These are phyloP conservation scores for Suillus luteus DNA, from an alignment of 768 basidiomycete genomes.

Conservation along the genomic window DNA sequence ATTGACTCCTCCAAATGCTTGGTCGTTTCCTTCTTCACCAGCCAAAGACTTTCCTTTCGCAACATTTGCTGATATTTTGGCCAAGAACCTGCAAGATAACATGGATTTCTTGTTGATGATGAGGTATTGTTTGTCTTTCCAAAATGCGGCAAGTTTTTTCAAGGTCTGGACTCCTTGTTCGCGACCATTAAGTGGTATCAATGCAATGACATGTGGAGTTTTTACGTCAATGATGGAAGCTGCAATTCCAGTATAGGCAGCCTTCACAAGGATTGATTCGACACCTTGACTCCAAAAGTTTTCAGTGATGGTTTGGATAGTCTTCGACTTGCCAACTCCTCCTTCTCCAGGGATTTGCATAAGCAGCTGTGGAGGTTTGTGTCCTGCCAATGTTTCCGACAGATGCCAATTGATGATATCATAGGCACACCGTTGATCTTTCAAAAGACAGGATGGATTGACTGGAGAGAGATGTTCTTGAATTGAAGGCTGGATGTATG, in stretches of 20 bases:
- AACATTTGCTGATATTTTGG: slow-evolving; percentile 26
- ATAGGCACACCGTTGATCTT: slow-evolving; percentile 28
- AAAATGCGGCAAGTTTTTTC: not conserved
- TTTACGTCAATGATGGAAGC: slow-evolving; percentile 40
- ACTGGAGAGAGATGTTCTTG: too few relatives aligned
- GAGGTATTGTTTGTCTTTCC: slow-evolving; percentile 17
- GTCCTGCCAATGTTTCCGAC: slow-evolving; percentile 20
- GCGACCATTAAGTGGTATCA: slow-evolving; percentile 18
- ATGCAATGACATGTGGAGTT: slow-evolving; percentile 39
- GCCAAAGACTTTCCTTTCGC: slow-evolving; percentile 16
- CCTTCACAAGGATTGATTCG: slow-evolving; percentile 30
- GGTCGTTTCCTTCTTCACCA: not conserved
- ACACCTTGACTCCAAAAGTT: slow-evolving; percentile 27
- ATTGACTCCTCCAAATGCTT: slow-evolving; percentile 37
- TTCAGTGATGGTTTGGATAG: slow-evolving; percentile 39
- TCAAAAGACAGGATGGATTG: not conserved
- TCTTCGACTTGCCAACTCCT: slow-evolving; percentile 45
- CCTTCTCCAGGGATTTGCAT: slow-evolving; percentile 46
- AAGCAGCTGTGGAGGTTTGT: slow-evolving; percentile 28
- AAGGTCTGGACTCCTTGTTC: not conserved
- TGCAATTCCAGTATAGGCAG: slow-evolving; percentile 43
- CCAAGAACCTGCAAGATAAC: slow-evolving; percentile 31
- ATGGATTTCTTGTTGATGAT: slow-evolving; percentile 45
- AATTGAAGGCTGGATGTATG: too few relatives aligned
- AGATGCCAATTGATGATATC: slow-evolving; percentile 38